A percentile compares a stretch with the other conserved stretches of the same genome.
These are phyloP conservation scores for Naematelia aurantialba DNA, from an alignment of 768 basidiomycete species.

Conservation along the genomic window DNA sequence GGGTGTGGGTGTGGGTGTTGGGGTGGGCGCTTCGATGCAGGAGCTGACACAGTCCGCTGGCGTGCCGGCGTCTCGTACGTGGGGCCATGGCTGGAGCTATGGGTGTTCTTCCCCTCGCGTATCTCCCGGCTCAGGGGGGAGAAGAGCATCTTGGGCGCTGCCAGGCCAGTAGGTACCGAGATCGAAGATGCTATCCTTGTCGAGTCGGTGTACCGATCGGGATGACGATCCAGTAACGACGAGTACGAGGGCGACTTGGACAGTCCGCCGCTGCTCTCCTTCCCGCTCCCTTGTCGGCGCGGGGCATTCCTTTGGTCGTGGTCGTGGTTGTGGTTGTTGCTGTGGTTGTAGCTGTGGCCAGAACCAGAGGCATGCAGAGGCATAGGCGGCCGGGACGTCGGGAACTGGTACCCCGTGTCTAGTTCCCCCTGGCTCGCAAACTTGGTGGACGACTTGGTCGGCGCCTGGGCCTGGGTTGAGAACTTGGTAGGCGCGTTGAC, in stretches of 20 bases:
- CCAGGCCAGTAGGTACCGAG: constrained; percentile 42
- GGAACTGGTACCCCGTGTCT: neutral
- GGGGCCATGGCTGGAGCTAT: too few relatives aligned
- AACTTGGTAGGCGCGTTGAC: too few relatives aligned
- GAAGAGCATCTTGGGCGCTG: constrained; percentile 37
- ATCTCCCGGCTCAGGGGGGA: constrained; percentile 36
- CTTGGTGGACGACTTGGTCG: too few relatives aligned
- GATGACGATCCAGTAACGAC: constrained; percentile 12
- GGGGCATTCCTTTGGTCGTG: constrained; percentile 4
- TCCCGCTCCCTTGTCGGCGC: neutral
- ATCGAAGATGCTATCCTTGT: constrained; percentile 28
- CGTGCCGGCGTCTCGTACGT: neutral
- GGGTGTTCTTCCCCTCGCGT: constrained; percentile 2
- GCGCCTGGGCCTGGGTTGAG: too few relatives aligned
- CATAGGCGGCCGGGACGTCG: too few relatives aligned
- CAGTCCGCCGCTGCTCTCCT: neutral
- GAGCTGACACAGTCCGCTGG: constrained; percentile 3
- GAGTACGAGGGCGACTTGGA: constrained; percentile 26
- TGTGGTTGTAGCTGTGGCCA: neutral
- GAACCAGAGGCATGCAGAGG: too few relatives aligned
- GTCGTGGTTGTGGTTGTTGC: neutral
- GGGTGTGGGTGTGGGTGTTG: neutral
- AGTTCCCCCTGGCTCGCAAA: neutral
- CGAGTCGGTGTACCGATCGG: neutral
- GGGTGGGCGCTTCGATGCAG: neutral